These are phyloP conservation scores for Rhizoctonia solani DNA, from an alignment of 1,284 basidiomycete genomes.

Conservation along the genomic window DNA sequence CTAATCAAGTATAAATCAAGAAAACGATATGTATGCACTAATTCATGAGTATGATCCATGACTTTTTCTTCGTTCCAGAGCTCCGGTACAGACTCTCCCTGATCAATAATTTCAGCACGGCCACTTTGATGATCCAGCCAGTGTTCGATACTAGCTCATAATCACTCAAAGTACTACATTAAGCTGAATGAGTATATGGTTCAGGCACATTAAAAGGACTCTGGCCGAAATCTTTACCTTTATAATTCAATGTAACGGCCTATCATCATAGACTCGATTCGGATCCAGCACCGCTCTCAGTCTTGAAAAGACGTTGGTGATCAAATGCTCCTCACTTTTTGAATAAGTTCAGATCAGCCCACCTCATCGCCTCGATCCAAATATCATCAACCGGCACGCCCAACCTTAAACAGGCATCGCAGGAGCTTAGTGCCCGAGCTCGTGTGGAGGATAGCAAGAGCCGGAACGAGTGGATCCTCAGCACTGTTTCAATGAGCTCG, in stretches of 20 bases:
- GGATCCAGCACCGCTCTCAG: constrained; percentile 20
- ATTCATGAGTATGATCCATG: background rate
- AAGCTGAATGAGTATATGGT: no score
- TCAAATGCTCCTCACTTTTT: background rate
- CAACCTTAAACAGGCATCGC: constrained; percentile 24
- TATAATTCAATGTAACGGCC: background rate
- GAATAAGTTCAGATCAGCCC: background rate
- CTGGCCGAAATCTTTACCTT: no score
- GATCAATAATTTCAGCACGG: no score
- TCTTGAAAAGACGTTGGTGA: background rate
- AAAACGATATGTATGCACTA: no score
- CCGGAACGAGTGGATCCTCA: constrained; percentile 24
- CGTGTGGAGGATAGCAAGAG: constrained; percentile 17
- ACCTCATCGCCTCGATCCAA: constrained; percentile 28
- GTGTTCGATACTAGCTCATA: no score
- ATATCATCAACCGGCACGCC: constrained; percentile 21
- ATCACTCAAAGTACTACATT: no score
- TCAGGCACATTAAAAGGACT: no score
- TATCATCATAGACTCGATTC: background rate
- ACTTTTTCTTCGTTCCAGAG: background rate
- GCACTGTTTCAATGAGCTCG: constrained; percentile 23
- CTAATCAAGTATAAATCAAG: no score
- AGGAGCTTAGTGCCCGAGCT: constrained; percentile 11
- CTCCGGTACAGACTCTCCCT: background rate
- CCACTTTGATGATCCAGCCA: no score